These are phyloP conservation scores for Penicillium fuscoglaucum DNA, from an alignment of 2,329 filamentous ascomycete species.

Conservation along the genomic window DNA sequence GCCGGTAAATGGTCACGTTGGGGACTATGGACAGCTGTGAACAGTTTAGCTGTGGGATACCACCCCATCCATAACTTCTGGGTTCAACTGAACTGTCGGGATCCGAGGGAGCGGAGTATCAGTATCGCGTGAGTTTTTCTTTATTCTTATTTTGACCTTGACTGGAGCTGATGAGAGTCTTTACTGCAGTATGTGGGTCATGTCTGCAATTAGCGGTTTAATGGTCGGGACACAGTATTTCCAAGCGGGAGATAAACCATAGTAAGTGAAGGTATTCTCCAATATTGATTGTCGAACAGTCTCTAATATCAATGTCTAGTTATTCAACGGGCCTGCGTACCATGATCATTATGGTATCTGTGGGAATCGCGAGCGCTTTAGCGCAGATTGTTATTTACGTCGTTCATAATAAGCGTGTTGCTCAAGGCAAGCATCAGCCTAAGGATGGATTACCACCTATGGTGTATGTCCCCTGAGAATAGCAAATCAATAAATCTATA, in stretches of 20 bases:
- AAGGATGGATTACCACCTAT: not conserved
- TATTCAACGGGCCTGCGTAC: not conserved
- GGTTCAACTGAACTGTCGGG: not conserved
- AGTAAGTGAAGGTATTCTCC: not conserved
- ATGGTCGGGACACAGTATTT: conserved; percentile 2
- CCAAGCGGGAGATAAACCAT: not conserved
- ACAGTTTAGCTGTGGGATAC: not conserved
- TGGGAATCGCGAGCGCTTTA: not conserved
- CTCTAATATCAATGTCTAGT: not conserved
- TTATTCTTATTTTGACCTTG: not conserved
- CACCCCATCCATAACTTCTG: not conserved
- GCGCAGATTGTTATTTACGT: not conserved
- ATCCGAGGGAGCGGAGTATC: not conserved
- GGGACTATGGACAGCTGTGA: conserved; percentile 1
- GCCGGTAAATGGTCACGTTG: conserved; percentile 1
- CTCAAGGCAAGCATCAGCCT: not conserved
- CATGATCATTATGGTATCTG: not conserved
- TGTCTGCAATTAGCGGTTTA: not conserved
- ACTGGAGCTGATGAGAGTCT: not conserved
- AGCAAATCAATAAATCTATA: not conserved
- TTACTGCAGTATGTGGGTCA: not conserved
- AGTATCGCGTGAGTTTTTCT: not conserved
- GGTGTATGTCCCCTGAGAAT: not conserved
- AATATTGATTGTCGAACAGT: not conserved
- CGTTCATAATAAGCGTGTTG: not conserved